phyloP scores from a whole-genome alignment of 2,329 filamentous ascomycete genomes.

The Trichoderma arundinaceum region DNA sequence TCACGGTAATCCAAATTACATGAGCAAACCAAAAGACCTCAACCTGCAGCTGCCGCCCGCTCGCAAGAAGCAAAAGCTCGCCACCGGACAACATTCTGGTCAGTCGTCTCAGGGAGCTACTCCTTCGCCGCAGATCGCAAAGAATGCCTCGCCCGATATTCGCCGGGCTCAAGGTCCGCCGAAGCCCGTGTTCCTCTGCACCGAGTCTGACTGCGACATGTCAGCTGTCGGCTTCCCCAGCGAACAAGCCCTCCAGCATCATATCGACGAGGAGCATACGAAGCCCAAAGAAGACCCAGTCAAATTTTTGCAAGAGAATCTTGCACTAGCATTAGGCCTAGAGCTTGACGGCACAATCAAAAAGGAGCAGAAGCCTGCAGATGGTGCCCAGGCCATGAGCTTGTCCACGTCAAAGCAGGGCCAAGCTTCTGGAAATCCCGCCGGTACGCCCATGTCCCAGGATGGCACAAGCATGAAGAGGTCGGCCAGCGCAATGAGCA shows the following conservation, averaged over 20 bases:
- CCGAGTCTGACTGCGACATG: slow-evolving; percentile 61
- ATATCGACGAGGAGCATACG: slow-evolving; percentile 64
- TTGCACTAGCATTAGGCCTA: slow-evolving; percentile 57
- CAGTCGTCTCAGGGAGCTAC: slow-evolving; percentile 49
- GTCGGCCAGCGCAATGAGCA: slow-evolving; percentile 54
- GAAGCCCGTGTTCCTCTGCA: slow-evolving; percentile 56
- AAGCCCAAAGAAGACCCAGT: slow-evolving; percentile 61
- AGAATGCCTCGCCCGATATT: slow-evolving; percentile 55
- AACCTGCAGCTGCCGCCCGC: slow-evolving; percentile 61
- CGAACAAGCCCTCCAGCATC: slow-evolving; percentile 59
- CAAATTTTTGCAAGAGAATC: slow-evolving; percentile 57
- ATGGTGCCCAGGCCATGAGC: slow-evolving; percentile 47
- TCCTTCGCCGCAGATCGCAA: slow-evolving; percentile 56
- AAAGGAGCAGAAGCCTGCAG: slow-evolving; percentile 42
- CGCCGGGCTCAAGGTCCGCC: slow-evolving; percentile 45
- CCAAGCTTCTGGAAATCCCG: slow-evolving; percentile 52
- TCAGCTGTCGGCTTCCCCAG: slow-evolving; percentile 56
- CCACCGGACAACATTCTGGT: slow-evolving; percentile 44
- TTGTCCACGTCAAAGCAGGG: slow-evolving; percentile 54
- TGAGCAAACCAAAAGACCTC: slow-evolving; percentile 58
- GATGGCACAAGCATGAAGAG: slow-evolving; percentile 56
- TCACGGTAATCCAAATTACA: slow-evolving; percentile 63
- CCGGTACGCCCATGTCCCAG: slow-evolving; percentile 57
- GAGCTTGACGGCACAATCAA: slow-evolving; percentile 56
- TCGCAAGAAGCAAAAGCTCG: slow-evolving; percentile 63